Conservation (phyloP, 2,329 filamentous ascomycete genomes). For the Drechslera avenae region DNA sequence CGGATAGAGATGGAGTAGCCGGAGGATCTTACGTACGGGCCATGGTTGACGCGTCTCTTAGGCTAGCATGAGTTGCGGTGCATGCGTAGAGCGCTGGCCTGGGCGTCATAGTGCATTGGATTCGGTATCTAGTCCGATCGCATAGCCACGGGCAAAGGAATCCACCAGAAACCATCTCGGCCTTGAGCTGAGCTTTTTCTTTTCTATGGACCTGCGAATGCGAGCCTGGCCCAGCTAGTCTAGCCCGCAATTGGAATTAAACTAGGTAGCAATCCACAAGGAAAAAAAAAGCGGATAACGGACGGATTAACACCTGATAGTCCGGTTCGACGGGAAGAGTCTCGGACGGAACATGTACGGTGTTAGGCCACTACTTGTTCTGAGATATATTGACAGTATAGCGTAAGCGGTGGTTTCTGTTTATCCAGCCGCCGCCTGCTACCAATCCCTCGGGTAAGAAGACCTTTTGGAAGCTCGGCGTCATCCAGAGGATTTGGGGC, state of each 20-base stretch:
- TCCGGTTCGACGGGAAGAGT: background rate
- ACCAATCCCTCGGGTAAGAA: constrained; percentile 13
- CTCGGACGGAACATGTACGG: constrained; percentile 5
- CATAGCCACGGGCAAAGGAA: constrained; percentile 7
- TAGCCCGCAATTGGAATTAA: background rate
- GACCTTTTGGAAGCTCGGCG: constrained; percentile 13
- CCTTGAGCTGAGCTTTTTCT: constrained; percentile 9
- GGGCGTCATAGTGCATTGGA: constrained; percentile 19
- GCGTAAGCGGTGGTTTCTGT: constrained; percentile 7
- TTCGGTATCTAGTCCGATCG: constrained; percentile 20
- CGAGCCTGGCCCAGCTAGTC: constrained; percentile 3
- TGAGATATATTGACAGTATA: constrained; percentile 14
- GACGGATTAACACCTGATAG: background rate
- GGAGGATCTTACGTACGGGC: constrained; percentile 16
- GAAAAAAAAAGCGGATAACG: constrained; percentile 6
- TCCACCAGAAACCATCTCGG: constrained; percentile 14
- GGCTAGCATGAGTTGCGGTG: constrained; percentile 9
- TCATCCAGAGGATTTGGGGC: constrained; percentile 15
- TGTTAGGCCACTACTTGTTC: constrained; percentile 11
- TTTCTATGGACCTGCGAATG: constrained; percentile 4
- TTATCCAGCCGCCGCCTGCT: constrained; percentile 33
- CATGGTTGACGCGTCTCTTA: constrained; percentile 24
- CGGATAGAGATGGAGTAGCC: constrained; percentile 18
- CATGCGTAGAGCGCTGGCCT: constrained; percentile 8
- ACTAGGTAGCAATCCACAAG: constrained; percentile 2